Conservation (phyloP, 805 yeast species). For the Yarrowia sp. region DNA sequence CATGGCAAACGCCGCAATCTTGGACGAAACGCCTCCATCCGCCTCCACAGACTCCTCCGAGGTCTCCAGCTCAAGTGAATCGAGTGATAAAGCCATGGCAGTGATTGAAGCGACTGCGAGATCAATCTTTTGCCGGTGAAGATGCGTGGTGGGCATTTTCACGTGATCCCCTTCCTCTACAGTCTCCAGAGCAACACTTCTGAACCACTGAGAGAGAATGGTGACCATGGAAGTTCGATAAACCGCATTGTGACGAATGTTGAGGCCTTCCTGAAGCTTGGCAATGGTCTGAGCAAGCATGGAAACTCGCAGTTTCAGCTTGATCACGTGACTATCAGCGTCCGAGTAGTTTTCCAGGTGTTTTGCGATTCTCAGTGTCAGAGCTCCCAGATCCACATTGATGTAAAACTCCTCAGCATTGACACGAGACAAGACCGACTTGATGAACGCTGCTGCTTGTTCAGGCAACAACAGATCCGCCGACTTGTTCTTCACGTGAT, state of each 20-base stretch:
- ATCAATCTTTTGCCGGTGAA: constrained; percentile 36
- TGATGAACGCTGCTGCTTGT: constrained; percentile 33
- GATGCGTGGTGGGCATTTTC: background rate
- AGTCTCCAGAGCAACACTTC: constrained; percentile 15
- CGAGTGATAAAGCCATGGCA: constrained; percentile 11
- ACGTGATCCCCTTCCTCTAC: background rate
- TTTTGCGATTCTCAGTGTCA: constrained; percentile 32
- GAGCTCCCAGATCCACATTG: constrained; percentile 32
- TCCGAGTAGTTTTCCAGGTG: constrained; percentile 28
- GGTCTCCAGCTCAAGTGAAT: constrained; percentile 14
- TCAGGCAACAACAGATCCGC: constrained; percentile 11
- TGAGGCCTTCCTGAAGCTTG: constrained; percentile 32
- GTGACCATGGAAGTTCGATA: constrained; percentile 33
- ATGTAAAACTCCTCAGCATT: constrained; percentile 34
- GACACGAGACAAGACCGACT: constrained; percentile 32
- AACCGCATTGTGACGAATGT: constrained; percentile 31
- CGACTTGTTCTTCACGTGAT: constrained; percentile 4
- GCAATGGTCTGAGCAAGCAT: constrained; percentile 34
- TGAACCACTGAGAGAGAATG: constrained; percentile 35
- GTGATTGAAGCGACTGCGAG: constrained; percentile 7
- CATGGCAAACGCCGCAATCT: constrained; percentile 47
- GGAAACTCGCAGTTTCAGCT: constrained; percentile 32
- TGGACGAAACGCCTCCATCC: constrained; percentile 38
- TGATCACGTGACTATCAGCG: constrained; percentile 28
- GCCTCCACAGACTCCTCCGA: constrained; percentile 30